Evolutionary conservation across 1,284 basidiomycete genomes (phyloP).

Genomic region (Naganishia sp.): DNA sequence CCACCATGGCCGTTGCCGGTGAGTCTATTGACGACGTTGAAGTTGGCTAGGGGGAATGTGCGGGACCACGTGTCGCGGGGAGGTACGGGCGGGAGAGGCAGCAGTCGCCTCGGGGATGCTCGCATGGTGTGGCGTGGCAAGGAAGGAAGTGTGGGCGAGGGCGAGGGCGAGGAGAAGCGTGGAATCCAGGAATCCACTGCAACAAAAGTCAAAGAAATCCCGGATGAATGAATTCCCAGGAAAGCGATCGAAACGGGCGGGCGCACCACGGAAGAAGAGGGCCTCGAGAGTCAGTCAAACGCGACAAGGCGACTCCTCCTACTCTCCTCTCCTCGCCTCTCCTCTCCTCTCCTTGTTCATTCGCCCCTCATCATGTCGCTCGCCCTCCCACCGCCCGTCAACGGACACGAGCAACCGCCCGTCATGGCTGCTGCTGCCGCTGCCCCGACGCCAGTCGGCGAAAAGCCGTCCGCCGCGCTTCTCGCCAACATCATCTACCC

Average conservation of each 20-base stretch:
- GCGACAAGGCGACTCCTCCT: neutral
- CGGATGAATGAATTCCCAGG: neutral
- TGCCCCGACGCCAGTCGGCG: constrained; percentile 24
- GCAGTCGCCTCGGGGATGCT: neutral
- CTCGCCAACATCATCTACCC: constrained; percentile 84
- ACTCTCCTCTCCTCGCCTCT: too few species aligned
- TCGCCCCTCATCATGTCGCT: neutral
- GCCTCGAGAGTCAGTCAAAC: too few species aligned
- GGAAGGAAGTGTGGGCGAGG: neutral
- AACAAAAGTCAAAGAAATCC: too few species aligned
- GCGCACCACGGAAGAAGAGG: constrained; percentile 10
- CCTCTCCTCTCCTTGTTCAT: too few species aligned
- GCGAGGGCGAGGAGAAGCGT: neutral
- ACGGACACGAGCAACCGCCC: constrained; percentile 4
- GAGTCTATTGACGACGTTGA: constrained; percentile 29
- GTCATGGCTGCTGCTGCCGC: neutral
- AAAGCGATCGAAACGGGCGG: neutral
- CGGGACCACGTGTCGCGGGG: constrained; percentile 12
- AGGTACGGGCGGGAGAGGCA: constrained; percentile 22
- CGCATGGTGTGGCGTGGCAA: neutral
- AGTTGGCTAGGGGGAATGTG: constrained; percentile 20
- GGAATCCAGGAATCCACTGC: too few species aligned
- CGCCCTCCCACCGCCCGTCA: constrained; percentile 1
- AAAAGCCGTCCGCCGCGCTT: constrained; percentile 61
- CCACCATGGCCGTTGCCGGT: neutral